Evolutionary conservation across 345 rosid species (phyloP).

Genomic region (Adansonia digitata): DNA sequence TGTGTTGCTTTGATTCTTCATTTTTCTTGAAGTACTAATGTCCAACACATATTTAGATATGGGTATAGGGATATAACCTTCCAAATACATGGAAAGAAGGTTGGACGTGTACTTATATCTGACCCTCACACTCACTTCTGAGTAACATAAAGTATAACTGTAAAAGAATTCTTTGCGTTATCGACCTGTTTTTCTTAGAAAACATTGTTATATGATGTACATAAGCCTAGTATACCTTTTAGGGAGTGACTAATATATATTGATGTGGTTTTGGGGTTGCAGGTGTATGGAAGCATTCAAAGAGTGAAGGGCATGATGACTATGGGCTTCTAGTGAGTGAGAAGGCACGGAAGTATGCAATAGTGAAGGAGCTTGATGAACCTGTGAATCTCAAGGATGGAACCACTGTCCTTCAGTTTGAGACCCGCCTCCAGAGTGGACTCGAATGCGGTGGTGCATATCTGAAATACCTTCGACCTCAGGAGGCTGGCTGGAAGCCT

Average conservation of each 20-base stretch:
- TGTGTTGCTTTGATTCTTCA: no score
- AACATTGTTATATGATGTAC: not conserved
- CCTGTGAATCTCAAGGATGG: conserved; percentile 59
- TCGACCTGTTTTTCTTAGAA: not conserved
- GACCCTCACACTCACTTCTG: no score
- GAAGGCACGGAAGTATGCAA: conserved; percentile 72
- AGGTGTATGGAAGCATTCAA: conserved; percentile 77
- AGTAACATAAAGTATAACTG: no score
- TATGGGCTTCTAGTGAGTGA: conserved; percentile 82
- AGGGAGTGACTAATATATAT: not conserved
- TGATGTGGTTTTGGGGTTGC: conserved; percentile 11
- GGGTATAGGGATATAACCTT: no score
- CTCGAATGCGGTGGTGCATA: conserved; percentile 94
- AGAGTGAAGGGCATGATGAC: conserved; percentile 81
- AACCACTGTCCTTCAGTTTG: conserved; percentile 65
- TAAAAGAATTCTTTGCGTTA: not conserved
- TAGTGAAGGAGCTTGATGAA: conserved; percentile 65
- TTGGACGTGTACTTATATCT: no score
- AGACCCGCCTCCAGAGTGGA: conserved; percentile 70
- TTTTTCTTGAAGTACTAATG: no score
- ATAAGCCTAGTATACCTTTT: not conserved
- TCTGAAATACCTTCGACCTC: conserved; percentile 69
- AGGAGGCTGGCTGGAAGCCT: conserved; percentile 65
- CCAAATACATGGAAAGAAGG: no score
- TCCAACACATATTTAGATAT: no score